These are phyloP conservation scores for Klebsormidium nitens DNA, from an alignment of 139 green algal genomes.

Conservation along the genomic window DNA sequence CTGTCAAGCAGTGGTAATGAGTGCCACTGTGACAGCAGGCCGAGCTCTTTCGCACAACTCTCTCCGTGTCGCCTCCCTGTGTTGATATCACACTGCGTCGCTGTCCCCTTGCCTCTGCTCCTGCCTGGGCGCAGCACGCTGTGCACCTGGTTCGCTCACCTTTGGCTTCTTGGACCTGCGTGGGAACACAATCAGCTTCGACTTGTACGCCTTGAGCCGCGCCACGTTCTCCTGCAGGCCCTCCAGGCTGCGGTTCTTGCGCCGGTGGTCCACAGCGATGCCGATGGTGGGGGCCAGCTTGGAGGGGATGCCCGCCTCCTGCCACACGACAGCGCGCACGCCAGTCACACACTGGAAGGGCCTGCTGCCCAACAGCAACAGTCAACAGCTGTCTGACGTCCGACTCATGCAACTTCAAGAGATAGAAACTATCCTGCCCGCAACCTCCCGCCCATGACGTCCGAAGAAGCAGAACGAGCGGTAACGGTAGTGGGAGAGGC, in stretches of 20 bases:
- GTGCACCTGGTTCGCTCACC: too few species aligned
- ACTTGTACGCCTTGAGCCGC: constrained; percentile 94
- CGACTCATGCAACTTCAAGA: too few species aligned
- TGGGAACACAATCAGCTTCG: constrained; percentile 95
- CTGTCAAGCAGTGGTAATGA: neutral
- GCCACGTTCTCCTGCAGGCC: constrained; percentile 88
- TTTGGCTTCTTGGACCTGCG: constrained; percentile 83
- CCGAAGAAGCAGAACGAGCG: too few species aligned
- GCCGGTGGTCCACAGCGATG: constrained; percentile 94
- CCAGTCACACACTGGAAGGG: constrained; percentile 2
- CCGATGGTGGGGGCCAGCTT: constrained; percentile 91
- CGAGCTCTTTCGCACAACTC: neutral
- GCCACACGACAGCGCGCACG: constrained; percentile 20
- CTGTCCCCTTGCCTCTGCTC: too few species aligned
- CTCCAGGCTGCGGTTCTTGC: constrained; percentile 89
- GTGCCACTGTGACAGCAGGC: neutral
- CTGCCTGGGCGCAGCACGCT: too few species aligned
- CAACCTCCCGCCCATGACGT: too few species aligned
- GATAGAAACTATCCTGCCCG: too few species aligned
- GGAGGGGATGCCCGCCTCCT: constrained; percentile 90
- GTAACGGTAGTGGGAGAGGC: too few species aligned
- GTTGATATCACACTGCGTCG: too few species aligned
- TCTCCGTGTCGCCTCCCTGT: neutral
- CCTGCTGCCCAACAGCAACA: too few species aligned
- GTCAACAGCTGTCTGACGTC: too few species aligned